A percentile compares a stretch with the other conserved stretches of the same genome.
These are phyloP conservation scores for Patellifolia procumbens DNA, from an alignment of 179 eudicot genomes.

Conservation along the genomic window DNA sequence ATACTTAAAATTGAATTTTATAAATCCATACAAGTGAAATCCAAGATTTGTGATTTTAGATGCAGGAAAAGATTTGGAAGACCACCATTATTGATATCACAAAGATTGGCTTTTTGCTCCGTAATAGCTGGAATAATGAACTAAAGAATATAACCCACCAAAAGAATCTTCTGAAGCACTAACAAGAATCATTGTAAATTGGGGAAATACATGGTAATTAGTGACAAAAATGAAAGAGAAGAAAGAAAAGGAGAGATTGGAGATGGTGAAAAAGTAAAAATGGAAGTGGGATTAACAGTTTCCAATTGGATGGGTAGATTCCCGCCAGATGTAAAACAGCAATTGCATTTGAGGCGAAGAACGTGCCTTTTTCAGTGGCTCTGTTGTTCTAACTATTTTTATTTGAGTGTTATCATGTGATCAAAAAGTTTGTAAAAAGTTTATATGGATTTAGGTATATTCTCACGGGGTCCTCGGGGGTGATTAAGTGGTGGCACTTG, in stretches of 20 bases:
- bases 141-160: slow-evolving; percentile 1
- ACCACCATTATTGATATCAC: slow-evolving; percentile 19
- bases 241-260: too few relatives aligned
- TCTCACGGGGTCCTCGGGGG: too few relatives aligned
- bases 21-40: not conserved
- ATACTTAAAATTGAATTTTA: too few relatives aligned
- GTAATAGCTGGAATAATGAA: slow-evolving; percentile 24
- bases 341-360: slow-evolving; percentile 8
- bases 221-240: not conserved
- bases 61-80: slow-evolving; percentile 24
- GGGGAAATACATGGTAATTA: not conserved
- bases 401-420: not conserved
- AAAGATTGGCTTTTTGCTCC: slow-evolving; percentile 26
- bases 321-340: slow-evolving; percentile 26
- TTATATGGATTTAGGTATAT: too few relatives aligned
- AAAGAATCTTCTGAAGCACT: slow-evolving; percentile 17
- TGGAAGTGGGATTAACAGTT: not conserved
- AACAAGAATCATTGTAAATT: not conserved
- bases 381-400: not conserved
- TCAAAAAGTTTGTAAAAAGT: too few relatives aligned
- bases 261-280: slow-evolving; percentile 1
- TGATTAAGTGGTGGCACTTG: too few relatives aligned
- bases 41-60: slow-evolving; percentile 31
- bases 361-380: slow-evolving; percentile 3
- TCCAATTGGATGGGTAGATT: not conserved